These are phyloP conservation scores for Logfia minima DNA, from an alignment of 129 eudicot species.

Conservation along the genomic window DNA sequence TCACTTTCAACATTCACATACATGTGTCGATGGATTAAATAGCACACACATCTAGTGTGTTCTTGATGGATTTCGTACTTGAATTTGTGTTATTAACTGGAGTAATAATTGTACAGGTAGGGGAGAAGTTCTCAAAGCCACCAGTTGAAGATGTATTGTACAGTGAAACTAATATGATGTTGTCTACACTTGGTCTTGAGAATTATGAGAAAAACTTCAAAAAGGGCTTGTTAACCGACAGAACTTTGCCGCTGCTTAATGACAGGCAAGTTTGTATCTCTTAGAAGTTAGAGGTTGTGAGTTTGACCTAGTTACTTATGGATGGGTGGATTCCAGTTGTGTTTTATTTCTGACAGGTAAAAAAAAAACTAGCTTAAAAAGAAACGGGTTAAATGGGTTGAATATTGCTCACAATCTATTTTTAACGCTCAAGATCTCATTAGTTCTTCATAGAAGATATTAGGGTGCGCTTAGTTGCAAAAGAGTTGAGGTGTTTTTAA, in stretches of 20 bases:
- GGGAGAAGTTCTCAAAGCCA: constrained; percentile 72
- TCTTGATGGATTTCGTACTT: neutral
- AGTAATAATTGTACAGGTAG: constrained; percentile 47
- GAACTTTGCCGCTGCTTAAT: constrained; percentile 76
- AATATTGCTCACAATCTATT: neutral
- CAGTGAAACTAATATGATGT: constrained; percentile 60
- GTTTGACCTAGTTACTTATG: neutral
- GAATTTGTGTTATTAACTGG: constrained; percentile 2
- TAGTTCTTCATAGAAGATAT: neutral
- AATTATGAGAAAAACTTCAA: constrained; percentile 80
- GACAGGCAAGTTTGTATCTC: constrained; percentile 60
- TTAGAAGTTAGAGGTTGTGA: neutral
- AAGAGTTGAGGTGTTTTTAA: too few relatives aligned
- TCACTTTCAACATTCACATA: neutral
- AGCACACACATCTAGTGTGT: neutral
- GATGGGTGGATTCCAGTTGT: neutral
- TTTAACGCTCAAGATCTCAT: neutral
- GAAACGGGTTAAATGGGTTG: neutral
- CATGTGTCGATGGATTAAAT: neutral
- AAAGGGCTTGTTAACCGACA: constrained; percentile 76
- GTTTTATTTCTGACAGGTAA: neutral
- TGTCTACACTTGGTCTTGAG: constrained; percentile 74
- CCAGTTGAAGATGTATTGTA: constrained; percentile 60
- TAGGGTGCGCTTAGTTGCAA: too few relatives aligned
- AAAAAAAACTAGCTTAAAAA: neutral